These are phyloP conservation scores for Kodamaea plutei DNA, from an alignment of 1,139 yeast species.

Conservation along the genomic window DNA sequence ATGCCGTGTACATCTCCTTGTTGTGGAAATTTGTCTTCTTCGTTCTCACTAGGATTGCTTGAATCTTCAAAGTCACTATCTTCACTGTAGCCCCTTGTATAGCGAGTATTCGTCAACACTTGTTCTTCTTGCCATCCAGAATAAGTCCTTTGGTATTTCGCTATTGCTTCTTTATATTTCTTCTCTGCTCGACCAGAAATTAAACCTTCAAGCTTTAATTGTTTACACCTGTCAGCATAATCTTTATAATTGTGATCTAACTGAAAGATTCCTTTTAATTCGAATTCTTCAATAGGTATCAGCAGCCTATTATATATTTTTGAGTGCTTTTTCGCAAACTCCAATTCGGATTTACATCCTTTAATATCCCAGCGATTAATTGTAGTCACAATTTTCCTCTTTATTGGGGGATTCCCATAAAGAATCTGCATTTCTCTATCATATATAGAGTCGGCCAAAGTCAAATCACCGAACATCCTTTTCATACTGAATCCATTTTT, in stretches of 20 bases:
- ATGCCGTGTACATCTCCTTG: no score
- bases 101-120: neutral
- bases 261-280: slow-evolving; percentile 11
- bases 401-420: slow-evolving; percentile 21
- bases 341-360: slow-evolving; percentile 28
- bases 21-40: no score
- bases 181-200: slow-evolving; percentile 25
- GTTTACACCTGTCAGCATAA: slow-evolving; percentile 13
- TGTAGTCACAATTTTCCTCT: slow-evolving; percentile 19
- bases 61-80: slow-evolving; percentile 9
- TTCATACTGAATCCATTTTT: slow-evolving; percentile 39
- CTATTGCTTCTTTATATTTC: slow-evolving; percentile 19
- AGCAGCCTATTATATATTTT: no score
- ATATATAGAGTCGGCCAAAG: slow-evolving; percentile 25
- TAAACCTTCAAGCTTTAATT: slow-evolving; percentile 21
- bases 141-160: slow-evolving; percentile 17
- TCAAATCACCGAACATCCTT: slow-evolving; percentile 42
- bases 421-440: slow-evolving; percentile 23
- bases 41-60: no score
- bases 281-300: slow-evolving; percentile 6
- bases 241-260: slow-evolving; percentile 8
- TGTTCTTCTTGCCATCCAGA: neutral
- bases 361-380: slow-evolving; percentile 35
- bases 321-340: slow-evolving; percentile 13
- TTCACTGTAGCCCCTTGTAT: slow-evolving; percentile 6